Base-by-base conservation (phyloP, 768 basidiomycete species). In the Suillus subaureus region DNA sequence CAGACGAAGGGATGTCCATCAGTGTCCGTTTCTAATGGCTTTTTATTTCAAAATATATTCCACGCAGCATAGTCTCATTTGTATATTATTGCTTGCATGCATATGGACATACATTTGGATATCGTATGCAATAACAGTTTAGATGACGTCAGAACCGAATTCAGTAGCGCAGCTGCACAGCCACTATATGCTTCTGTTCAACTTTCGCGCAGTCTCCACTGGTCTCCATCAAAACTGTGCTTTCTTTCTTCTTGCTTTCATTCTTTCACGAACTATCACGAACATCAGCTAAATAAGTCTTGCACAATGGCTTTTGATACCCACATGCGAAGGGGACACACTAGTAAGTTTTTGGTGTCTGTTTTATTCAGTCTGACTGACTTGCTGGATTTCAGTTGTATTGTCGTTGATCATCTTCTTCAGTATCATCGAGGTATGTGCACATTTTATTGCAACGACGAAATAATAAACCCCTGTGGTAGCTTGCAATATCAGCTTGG, bases 401-500 rank as follows among this genome's bases (percentile, higher is more conserved):
- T 81, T 62, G 69, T 88, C 64, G 77, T 88, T 64, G 77, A 73
- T 78, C 23, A 60, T 89, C 61, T n/a, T 89, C 54, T 86, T 90
- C 75, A 82, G 83, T 39, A 83, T 90, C 69, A 85, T 93, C 68
- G 86, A 91, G 81, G 91, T 89, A 62, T 21, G 79, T 69, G 11
- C 12, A 12, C 40, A 61, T 26, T 47, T 26, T 39, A 56, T 60
- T 21, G 6, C 6, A 39, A 2, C 12, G 26, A 7, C 57, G 12
- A 31, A 45, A 43, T 13, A 61, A 61, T 18, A 4, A 62, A 62
- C 2, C 0, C 40, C 18, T 47, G 16, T 23, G 31, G 2, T 67
- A 92, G 90, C 81, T 92, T 70, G 79, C 86, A 31, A 85, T 92
- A 67, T 82, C 93, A 4, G 88, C 91, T 6, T 94, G 89, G 86